These are phyloP conservation scores for Trichophaea hybrida DNA, from an alignment of 2,329 filamentous ascomycete species.

Conservation along the genomic window DNA sequence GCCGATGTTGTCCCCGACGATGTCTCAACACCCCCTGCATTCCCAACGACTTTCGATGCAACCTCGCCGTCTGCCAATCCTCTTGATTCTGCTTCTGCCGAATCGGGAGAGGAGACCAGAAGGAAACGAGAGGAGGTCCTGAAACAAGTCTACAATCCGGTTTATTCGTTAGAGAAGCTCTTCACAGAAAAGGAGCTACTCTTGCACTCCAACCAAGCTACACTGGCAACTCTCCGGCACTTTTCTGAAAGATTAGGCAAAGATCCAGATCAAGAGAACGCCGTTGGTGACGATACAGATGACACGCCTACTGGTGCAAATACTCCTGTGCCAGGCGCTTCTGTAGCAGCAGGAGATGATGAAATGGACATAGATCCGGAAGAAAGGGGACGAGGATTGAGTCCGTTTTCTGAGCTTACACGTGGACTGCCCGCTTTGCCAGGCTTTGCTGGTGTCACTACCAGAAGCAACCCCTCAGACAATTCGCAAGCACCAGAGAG, in stretches of 20 bases:
- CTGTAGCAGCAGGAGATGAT: slow-evolving; percentile 5
- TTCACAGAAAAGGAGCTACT: slow-evolving; percentile 56
- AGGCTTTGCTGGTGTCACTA: slow-evolving; percentile 8
- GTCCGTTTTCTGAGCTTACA: background rate
- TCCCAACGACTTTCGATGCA: slow-evolving; percentile 5
- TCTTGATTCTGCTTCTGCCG: slow-evolving; percentile 2
- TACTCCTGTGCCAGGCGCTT: background rate
- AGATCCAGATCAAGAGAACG: background rate
- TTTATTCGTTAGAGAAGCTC: slow-evolving; percentile 49
- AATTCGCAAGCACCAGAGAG: slow-evolving; percentile 9
- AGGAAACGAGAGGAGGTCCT: slow-evolving; percentile 15
- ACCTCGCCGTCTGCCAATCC: slow-evolving; percentile 10
- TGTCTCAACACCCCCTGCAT: slow-evolving; percentile 1
- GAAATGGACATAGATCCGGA: slow-evolving; percentile 16
- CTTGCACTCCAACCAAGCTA: slow-evolving; percentile 50
- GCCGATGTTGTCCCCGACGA: background rate
- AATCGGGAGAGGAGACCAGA: background rate
- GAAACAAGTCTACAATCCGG: slow-evolving; percentile 43
- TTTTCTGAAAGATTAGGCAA: slow-evolving; percentile 16
- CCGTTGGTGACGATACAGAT: background rate
- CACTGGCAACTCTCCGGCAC: slow-evolving; percentile 38
- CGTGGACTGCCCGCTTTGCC: background rate
- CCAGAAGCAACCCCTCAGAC: slow-evolving; percentile 13
- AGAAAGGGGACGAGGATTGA: background rate
- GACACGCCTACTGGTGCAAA: background rate